phyloP scores from a whole-genome alignment of 2,329 filamentous ascomycete species.

The Leptodontidium sp. region DNA sequence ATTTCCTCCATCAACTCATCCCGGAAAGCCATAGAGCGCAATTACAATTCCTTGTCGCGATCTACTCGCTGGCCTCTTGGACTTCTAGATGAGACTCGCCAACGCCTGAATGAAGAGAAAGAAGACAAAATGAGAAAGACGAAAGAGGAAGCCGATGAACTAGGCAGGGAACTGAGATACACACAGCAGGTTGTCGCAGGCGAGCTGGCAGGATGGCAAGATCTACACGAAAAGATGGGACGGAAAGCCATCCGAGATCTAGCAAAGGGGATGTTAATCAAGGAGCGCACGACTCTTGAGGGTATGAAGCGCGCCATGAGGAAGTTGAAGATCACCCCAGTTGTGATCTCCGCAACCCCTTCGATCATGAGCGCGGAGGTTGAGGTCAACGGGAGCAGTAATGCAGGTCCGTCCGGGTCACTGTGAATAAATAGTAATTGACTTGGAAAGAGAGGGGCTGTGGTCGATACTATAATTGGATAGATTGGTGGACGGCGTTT shows the following conservation, averaged over 20 bases:
- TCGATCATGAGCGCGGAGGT: conserved; percentile 19
- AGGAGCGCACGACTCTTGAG: conserved; percentile 80
- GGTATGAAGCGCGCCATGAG: conserved; percentile 82
- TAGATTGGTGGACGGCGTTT: conserved; percentile 11
- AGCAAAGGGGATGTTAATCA: conserved; percentile 79
- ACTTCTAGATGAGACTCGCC: conserved; percentile 86
- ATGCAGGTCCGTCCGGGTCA: conserved; percentile 4
- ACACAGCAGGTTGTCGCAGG: conserved; percentile 93
- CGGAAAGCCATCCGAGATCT: conserved; percentile 77
- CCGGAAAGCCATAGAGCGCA: conserved; percentile 80
- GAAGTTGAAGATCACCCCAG: conserved; percentile 39
- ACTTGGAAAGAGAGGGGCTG: not conserved
- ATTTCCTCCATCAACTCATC: conserved; percentile 79
- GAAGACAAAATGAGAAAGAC: conserved; percentile 79
- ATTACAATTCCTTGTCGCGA: conserved; percentile 76
- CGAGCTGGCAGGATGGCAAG: conserved; percentile 94
- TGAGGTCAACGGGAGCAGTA: conserved; percentile 25
- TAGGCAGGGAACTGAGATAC: conserved; percentile 86
- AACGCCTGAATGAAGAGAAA: conserved; percentile 82
- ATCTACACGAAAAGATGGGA: conserved; percentile 82
- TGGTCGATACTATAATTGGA: conserved; percentile 8
- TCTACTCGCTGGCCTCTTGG: conserved; percentile 82
- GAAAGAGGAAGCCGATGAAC: conserved; percentile 72
- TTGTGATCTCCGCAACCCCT: not conserved
- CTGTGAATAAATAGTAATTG: conserved; percentile 18